Conservation (phyloP, 1,139 yeast species). For the Hanseniaspora uvarum region DNA sequence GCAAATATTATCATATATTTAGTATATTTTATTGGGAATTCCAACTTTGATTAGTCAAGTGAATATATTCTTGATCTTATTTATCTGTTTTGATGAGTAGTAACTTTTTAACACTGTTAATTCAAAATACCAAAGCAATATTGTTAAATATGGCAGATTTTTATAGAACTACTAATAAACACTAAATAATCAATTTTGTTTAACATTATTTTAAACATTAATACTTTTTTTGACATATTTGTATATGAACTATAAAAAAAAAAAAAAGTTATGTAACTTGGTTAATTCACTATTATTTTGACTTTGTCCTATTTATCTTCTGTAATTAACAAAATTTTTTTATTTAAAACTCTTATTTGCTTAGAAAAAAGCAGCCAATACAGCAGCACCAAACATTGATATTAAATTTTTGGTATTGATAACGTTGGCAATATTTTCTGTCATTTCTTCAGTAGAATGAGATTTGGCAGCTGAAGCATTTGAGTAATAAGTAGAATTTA, state of each 20-base stretch:
- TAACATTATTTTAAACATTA: no score
- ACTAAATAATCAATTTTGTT: no score
- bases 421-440: background rate
- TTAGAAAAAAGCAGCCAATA: background rate
- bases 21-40: background rate
- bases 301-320: background rate
- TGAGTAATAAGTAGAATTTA: background rate
- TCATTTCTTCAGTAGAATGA: constrained; percentile 2
- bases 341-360: background rate
- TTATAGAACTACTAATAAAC: no score
- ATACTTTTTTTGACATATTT: background rate
- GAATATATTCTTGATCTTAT: background rate
- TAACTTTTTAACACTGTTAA: no score
- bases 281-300: background rate
- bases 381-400: constrained; percentile 3
- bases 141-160: no score
- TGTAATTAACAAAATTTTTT: background rate
- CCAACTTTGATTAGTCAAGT: background rate
- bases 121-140: no score
- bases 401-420: background rate
- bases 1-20: no score
- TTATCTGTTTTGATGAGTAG: background rate
- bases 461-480: constrained; percentile 14
- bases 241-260: background rate
- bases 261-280: no score